phyloP scores from a whole-genome alignment of 2,329 filamentous ascomycete genomes.

The Verticillium dahliae region DNA sequence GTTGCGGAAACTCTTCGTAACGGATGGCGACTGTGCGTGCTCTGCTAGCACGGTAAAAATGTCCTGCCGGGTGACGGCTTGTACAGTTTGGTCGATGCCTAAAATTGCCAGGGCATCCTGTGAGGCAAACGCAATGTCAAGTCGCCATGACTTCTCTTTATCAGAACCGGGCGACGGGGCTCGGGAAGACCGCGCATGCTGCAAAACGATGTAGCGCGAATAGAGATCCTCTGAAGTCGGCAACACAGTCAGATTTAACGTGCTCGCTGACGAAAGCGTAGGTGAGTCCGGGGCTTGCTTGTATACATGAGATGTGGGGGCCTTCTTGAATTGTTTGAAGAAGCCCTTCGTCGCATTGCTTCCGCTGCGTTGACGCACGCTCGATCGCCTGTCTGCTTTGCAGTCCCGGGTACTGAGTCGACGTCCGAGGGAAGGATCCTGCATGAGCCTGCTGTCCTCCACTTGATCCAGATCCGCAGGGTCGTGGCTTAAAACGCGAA shows the following conservation, averaged over 20 bases:
- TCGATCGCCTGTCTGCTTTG: slow-evolving; percentile 8
- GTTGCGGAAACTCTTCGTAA: slow-evolving; percentile 36
- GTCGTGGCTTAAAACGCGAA: slow-evolving; percentile 39
- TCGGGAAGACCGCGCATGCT: slow-evolving; percentile 13
- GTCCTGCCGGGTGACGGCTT: slow-evolving; percentile 35
- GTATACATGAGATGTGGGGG: neutral
- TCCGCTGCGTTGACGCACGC: slow-evolving; percentile 4
- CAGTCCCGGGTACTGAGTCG: slow-evolving; percentile 5
- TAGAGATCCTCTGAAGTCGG: slow-evolving; percentile 11
- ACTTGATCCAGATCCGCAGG: slow-evolving; percentile 7
- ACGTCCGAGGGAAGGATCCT: neutral
- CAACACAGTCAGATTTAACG: neutral
- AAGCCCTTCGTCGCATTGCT: slow-evolving; percentile 19
- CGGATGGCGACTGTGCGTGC: slow-evolving; percentile 33
- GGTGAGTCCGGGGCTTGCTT: neutral
- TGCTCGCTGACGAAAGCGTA: neutral
- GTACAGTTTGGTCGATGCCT: slow-evolving; percentile 24
- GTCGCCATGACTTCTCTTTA: slow-evolving; percentile 18
- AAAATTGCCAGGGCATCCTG: slow-evolving; percentile 39
- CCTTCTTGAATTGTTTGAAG: slow-evolving; percentile 26
- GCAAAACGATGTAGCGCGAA: slow-evolving; percentile 23
- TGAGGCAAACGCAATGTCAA: slow-evolving; percentile 41
- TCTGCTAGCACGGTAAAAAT: slow-evolving; percentile 48
- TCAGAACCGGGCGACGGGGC: slow-evolving; percentile 9
- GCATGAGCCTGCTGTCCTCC: slow-evolving; percentile 2